phyloP scores from a whole-genome alignment of 768 basidiomycete species.

The Mycena capillaripes region DNA sequence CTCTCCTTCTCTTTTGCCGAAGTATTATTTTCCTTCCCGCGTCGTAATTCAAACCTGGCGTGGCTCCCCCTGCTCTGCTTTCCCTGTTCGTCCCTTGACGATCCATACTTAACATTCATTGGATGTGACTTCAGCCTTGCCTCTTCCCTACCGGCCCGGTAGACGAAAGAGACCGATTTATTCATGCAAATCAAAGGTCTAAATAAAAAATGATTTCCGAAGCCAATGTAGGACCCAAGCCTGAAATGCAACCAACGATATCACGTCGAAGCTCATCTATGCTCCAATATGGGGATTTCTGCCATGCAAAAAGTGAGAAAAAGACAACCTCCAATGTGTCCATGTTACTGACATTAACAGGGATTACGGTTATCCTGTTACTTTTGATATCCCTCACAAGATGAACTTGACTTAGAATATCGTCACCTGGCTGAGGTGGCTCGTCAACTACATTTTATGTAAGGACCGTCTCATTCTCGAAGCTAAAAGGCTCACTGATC shows the following conservation, averaged over 20 bases:
- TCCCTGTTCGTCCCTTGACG: no score
- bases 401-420: conserved; percentile 32
- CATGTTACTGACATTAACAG: conserved; percentile 27
- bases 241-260: conserved; percentile 58
- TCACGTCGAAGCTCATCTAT: conserved; percentile 47
- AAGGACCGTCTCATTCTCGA: neutral
- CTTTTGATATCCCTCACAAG: conserved; percentile 36
- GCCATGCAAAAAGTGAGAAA: neutral
- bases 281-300: conserved; percentile 46
- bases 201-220: conserved; percentile 48
- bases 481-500: conserved; percentile 18
- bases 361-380: conserved; percentile 21
- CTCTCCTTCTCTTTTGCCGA: neutral
- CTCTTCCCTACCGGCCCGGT: no score
- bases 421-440: neutral
- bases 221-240: conserved; percentile 59
- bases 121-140: no score
- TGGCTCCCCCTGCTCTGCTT: no score
- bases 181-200: neutral
- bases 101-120: no score
- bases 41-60: no score
- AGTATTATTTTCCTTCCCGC: neutral
- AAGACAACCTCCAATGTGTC: neutral
- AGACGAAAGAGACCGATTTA: neutral
- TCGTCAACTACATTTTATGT: conserved; percentile 7